These are phyloP conservation scores for Claviceps spartinae DNA, from an alignment of 2,329 filamentous ascomycete genomes.

Conservation along the genomic window DNA sequence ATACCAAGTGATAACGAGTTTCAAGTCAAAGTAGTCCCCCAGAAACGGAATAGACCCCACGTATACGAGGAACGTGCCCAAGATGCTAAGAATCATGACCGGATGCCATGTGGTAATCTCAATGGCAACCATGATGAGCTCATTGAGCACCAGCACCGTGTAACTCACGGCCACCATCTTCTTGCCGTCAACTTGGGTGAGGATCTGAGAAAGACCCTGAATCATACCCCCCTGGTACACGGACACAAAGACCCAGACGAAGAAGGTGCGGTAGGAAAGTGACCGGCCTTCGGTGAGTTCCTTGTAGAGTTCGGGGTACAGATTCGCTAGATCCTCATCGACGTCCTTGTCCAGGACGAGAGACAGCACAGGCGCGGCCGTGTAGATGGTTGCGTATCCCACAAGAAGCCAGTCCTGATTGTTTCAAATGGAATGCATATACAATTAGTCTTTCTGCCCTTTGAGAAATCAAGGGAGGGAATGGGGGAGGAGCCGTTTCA, in stretches of 20 bases:
- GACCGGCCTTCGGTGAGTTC: slow-evolving; percentile 83
- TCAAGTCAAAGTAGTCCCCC: slow-evolving; percentile 77
- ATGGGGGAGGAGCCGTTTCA: neutral
- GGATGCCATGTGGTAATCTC: slow-evolving; percentile 96
- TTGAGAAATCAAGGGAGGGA: too few relatives aligned
- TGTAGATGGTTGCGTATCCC: slow-evolving; percentile 92
- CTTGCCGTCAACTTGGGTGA: slow-evolving; percentile 61
- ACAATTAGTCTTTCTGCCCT: slow-evolving; percentile 16
- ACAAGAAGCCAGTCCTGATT: slow-evolving; percentile 84
- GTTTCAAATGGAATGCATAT: neutral
- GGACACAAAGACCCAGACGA: slow-evolving; percentile 89
- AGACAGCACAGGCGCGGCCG: slow-evolving; percentile 81
- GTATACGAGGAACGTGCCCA: slow-evolving; percentile 74
- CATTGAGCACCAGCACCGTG: slow-evolving; percentile 83
- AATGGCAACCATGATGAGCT: slow-evolving; percentile 92
- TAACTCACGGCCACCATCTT: slow-evolving; percentile 85
- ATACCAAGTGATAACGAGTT: slow-evolving; percentile 58
- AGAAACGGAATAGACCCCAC: slow-evolving; percentile 75
- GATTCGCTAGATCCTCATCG: slow-evolving; percentile 80
- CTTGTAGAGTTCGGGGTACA: slow-evolving; percentile 96
- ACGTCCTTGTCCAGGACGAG: slow-evolving; percentile 92
- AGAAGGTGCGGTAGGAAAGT: slow-evolving; percentile 86
- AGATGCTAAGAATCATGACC: slow-evolving; percentile 71
- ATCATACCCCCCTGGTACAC: slow-evolving; percentile 94
- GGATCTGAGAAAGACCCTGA: slow-evolving; percentile 81